Percentiles rank a stretch among this genome's conserved stretches.
phyloP scores from a whole-genome alignment of 768 basidiomycete species.

The Russula sp. region DNA sequence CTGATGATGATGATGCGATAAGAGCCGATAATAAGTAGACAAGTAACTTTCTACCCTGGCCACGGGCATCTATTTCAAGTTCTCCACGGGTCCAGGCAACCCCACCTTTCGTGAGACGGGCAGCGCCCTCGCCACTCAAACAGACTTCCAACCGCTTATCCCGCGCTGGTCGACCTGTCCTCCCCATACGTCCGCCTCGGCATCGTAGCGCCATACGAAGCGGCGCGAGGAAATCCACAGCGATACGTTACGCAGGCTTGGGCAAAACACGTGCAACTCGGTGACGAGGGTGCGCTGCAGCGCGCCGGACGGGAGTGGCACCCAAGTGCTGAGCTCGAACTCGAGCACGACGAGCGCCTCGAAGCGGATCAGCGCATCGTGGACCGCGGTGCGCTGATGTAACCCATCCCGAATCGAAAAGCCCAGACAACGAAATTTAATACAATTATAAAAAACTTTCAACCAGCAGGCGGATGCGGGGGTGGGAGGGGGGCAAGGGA shows the following conservation, averaged over 20 bases:
- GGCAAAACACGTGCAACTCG: slow-evolving; percentile 37
- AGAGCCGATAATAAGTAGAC: not conserved
- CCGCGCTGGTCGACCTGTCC: slow-evolving; percentile 10
- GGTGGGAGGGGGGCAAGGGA: not conserved
- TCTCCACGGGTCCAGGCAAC: not conserved
- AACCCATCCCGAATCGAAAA: not conserved
- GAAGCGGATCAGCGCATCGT: slow-evolving; percentile 33
- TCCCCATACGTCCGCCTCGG: slow-evolving; percentile 19
- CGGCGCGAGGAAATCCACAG: slow-evolving; percentile 31
- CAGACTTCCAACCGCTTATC: slow-evolving; percentile 4
- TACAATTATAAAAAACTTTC: not conserved
- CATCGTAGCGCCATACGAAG: slow-evolving; percentile 26
- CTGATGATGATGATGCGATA: not conserved
- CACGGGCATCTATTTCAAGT: not conserved
- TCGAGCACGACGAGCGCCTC: slow-evolving; percentile 34
- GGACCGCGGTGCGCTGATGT: slow-evolving; percentile 32
- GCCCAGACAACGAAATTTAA: not conserved
- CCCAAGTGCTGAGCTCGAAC: slow-evolving; percentile 35
- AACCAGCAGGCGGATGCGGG: not conserved
- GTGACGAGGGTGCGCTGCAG: slow-evolving; percentile 35
- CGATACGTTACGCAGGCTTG: slow-evolving; percentile 32
- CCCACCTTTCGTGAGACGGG: not conserved
- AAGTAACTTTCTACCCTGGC: not conserved
- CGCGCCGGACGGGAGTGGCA: slow-evolving; percentile 29
- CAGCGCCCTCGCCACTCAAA: not conserved